Evolutionary conservation across 176 grass and related monocot species (phyloP).

Genomic region (Triticum monococcum): DNA sequence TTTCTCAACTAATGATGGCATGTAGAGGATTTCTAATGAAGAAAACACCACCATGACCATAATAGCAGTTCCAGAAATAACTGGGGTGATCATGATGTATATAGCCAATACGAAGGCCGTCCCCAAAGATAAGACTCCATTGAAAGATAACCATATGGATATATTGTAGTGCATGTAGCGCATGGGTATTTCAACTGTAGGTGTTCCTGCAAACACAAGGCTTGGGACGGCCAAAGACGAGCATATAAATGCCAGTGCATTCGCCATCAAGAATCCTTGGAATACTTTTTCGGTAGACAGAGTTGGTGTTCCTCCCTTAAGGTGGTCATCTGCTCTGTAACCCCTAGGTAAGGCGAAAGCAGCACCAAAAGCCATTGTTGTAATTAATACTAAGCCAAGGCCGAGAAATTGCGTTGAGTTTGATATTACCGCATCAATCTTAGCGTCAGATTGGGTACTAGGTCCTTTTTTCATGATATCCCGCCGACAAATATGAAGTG

Average conservation of each 20-base stretch:
- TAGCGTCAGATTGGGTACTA: not conserved
- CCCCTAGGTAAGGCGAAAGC: slow-evolving; percentile 20
- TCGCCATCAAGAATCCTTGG: slow-evolving; percentile 31
- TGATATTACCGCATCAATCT: not conserved
- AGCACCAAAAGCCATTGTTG: slow-evolving; percentile 37
- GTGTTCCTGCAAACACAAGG: slow-evolving; percentile 30
- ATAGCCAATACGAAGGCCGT: slow-evolving; percentile 27
- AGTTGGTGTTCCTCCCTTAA: slow-evolving; percentile 18
- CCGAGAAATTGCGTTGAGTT: slow-evolving; percentile 22
- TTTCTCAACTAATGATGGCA: not conserved
- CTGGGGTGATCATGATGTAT: slow-evolving; percentile 27
- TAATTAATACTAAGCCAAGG: slow-evolving; percentile 22
- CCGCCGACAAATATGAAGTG: not conserved
- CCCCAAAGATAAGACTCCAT: not conserved
- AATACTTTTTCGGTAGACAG: not conserved
- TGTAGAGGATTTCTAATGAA: not conserved
- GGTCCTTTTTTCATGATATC: not conserved
- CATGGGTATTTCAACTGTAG: slow-evolving; percentile 27
- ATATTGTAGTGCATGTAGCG: slow-evolving; percentile 29
- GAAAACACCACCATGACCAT: slow-evolving; percentile 25
- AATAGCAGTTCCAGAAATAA: slow-evolving; percentile 13
- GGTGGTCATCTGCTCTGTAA: slow-evolving; percentile 15
- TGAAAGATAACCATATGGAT: slow-evolving; percentile 31
- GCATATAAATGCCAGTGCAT: slow-evolving; percentile 27
- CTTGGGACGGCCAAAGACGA: slow-evolving; percentile 19